These are phyloP conservation scores for Chlorella vulgaris DNA, from an alignment of 139 green algal genomes.

Conservation along the genomic window DNA sequence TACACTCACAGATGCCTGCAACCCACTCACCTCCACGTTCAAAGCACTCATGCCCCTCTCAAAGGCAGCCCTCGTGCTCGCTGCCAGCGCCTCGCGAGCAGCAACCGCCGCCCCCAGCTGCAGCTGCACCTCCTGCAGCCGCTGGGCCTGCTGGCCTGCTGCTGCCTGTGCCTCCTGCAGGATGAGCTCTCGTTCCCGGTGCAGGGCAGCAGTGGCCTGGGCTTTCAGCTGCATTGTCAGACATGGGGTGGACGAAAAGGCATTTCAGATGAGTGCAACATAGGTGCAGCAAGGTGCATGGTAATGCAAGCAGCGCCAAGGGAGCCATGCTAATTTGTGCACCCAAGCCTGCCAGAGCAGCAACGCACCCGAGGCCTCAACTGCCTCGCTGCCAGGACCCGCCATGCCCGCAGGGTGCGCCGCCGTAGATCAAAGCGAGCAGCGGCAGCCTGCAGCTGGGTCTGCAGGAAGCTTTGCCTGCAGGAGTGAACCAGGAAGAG, in stretches of 20 bases:
- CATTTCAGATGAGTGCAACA: too few species aligned
- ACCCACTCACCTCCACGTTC: slow-evolving; percentile 69
- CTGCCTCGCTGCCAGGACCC: not conserved
- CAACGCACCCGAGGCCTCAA: not conserved
- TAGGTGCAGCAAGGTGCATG: not conserved
- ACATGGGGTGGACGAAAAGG: too few species aligned
- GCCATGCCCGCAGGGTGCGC: slow-evolving; percentile 13
- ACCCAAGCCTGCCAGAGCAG: too few species aligned
- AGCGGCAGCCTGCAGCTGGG: not conserved
- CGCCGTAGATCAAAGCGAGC: slow-evolving; percentile 17
- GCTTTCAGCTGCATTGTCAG: slow-evolving; percentile 20
- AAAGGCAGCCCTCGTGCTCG: slow-evolving; percentile 77
- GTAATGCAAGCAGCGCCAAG: not conserved
- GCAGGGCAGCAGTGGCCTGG: slow-evolving; percentile 4
- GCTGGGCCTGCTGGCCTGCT: slow-evolving; percentile 10
- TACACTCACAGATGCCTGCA: too few species aligned
- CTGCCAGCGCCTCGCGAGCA: slow-evolving; percentile 52
- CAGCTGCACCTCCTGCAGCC: slow-evolving; percentile 41
- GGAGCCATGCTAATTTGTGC: not conserved
- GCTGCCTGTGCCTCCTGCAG: not conserved
- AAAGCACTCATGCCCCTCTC: slow-evolving; percentile 76
- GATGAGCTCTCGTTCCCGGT: not conserved
- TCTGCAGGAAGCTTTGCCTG: slow-evolving; percentile 7
- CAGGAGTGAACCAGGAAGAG: not conserved
- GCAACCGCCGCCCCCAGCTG: slow-evolving; percentile 47